These are phyloP conservation scores for Xeromyces bisporus DNA, from an alignment of 495 filamentous ascomycete genomes.

Conservation along the genomic window DNA sequence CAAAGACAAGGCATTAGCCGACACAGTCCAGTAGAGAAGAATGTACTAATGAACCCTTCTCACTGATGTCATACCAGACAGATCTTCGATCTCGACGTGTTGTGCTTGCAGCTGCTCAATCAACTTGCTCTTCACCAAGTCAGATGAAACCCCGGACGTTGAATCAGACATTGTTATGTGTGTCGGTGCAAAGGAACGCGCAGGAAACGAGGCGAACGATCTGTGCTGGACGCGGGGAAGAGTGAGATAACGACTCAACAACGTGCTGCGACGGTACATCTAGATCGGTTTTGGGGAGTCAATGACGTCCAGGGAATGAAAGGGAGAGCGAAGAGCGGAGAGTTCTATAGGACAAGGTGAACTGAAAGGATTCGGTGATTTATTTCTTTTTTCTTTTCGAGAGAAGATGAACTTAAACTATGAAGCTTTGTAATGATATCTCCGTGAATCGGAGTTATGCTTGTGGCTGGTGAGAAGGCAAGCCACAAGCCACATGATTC, in stretches of 20 bases:
- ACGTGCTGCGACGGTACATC: conserved; percentile 27
- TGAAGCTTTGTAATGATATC: neutral
- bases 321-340: neutral
- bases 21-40: too few relatives aligned
- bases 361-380: neutral
- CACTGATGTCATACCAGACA: conserved; percentile 53
- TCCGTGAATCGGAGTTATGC: neutral
- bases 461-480: neutral
- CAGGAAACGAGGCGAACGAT: conserved; percentile 22
- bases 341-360: neutral
- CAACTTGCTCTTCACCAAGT: conserved; percentile 49
- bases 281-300: conserved; percentile 7
- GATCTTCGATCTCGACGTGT: conserved; percentile 82
- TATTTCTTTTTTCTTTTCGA: too few relatives aligned
- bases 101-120: conserved; percentile 56
- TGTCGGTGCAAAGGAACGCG: conserved; percentile 22
- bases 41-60: too few relatives aligned
- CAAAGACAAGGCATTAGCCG: neutral
- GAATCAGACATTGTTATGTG: conserved; percentile 34
- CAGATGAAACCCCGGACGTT: conserved; percentile 49
- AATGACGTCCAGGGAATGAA: neutral
- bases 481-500: neutral
- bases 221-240: conserved; percentile 17
- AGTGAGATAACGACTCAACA: conserved; percentile 29
- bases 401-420: neutral